Evolutionary conservation across 441 rosid genomes (phyloP), one percentile per base, ranked within the genome.

Genomic region (Omphalea diandra): DNA sequence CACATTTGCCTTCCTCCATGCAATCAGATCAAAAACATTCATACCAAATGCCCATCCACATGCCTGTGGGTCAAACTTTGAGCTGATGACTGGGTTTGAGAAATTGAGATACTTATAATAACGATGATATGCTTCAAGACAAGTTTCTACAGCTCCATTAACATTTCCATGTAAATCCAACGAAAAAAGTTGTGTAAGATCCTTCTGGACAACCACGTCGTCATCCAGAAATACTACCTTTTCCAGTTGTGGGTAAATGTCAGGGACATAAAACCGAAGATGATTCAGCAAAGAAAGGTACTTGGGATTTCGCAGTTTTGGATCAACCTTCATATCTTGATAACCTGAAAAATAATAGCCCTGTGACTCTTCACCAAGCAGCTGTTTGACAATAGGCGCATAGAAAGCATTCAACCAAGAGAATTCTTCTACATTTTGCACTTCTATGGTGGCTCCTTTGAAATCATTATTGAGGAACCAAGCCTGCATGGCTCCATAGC

Each of bases 41-140:
- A 92, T 90, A 24, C 97, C 98, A 40, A 91, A 92, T 14, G 98
- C 99, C 99, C 99, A 94, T 31, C 96, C 98, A 74, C 99, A 94
- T 32, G 96, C 94, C 75, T 90, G 99, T 0, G 97, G 99, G 66
- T 94, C 98, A 49, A 94, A 84, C 84, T 89, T 94, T 9, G 93
- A 89, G 90, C 97, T 88, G 71, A 94, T 89, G 36, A 83, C 75
- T 7, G 91, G 88, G 76, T 89, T 88, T 2, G 99, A 92, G 81
- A 94, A 94, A 75, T 94, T 94, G 52, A 94, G 85, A 78, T 92
- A 92, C 93, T 88, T 92, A 81, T 94, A 92, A 67, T 79, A 90
- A 10, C 99, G 91, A 84, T 94, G 98, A 79, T 82, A 90, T 75
- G 93, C 88, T 76, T 94, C 98, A 7, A 94, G 96, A 79, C 99